Evolutionary conservation across 2,329 filamentous ascomycete genomes (phyloP), one percentile per base, ranked within the genome.

Genomic region (Arthrinium phaeospermum): DNA sequence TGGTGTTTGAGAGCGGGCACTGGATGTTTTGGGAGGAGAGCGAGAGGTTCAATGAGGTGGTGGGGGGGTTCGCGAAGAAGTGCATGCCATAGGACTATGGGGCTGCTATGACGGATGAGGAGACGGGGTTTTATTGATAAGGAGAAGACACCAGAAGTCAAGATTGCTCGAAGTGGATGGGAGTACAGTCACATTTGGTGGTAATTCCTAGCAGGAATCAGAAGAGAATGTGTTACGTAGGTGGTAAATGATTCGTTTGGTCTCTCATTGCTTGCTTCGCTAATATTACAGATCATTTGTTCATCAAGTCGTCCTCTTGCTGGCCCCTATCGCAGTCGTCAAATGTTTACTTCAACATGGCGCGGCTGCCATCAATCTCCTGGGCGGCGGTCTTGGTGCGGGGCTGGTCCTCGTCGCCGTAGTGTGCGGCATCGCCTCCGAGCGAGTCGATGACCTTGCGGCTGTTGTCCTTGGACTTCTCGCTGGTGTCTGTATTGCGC

Each of bases 381-480:
- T 84, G 80, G 0, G 83, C 82, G 2, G 83, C 83, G 30, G 78
- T 80, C 78, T 84, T 85, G 75, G 82, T 83, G 71, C 80, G 81
- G 4, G 83, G 83, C 69, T 85, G 77, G 7, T 82, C 81, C 73
- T 84, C 73, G 74, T 83, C 80, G 34, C 83, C 83, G 69, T 86
- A 85, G 70, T 85, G 82, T 24, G 82, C 84, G 12, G 79, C 78
- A 13, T 86, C 82, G 4, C 57, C 57, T 19, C 84, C 84, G 4
- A 87, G 76, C 14, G 79, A 74, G 64, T 86, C 79, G 67, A 87
- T 82, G 8, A 79, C 80, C 74, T 84, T 68, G 67, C 78, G 78
- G 71, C 83, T 85, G 71, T 85, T 79, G 76, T 86, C 79, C 77
- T 87, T 87, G 68, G 84, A 86, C 71, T 78, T 78, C 47, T 84